phyloP scores from a whole-genome alignment of 768 basidiomycete genomes.

The Xanthoconium purpureum region DNA sequence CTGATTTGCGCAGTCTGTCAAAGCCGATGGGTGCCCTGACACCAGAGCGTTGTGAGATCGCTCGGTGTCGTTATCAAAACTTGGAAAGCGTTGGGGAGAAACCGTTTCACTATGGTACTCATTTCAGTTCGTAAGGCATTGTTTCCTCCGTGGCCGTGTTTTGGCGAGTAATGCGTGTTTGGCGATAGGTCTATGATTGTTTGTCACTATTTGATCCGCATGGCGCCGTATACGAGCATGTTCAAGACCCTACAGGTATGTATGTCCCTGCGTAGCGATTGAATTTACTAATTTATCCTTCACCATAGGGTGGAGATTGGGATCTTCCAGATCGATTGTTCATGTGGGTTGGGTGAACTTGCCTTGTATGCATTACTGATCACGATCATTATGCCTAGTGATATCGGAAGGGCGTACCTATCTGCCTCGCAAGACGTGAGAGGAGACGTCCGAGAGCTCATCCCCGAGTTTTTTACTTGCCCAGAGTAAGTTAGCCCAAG shows the following conservation, averaged over 20 bases:
- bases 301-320: slow-evolving; percentile 82
- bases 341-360: slow-evolving; percentile 40
- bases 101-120: slow-evolving; percentile 92
- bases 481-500: slow-evolving; percentile 55
- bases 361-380: slow-evolving; percentile 3
- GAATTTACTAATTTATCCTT: not conserved
- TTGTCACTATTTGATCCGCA: slow-evolving; percentile 87
- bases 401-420: slow-evolving; percentile 75
- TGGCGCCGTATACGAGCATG: slow-evolving; percentile 91
- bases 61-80: slow-evolving; percentile 69
- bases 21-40: slow-evolving; percentile 92
- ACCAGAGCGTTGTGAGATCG: slow-evolving; percentile 67
- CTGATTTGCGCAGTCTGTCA: slow-evolving; percentile 51
- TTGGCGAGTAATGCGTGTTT: not conserved
- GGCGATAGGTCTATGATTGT: slow-evolving; percentile 77
- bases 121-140: slow-evolving; percentile 67
- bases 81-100: slow-evolving; percentile 77
- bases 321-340: slow-evolving; percentile 89
- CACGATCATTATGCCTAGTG: slow-evolving; percentile 40
- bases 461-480: slow-evolving; percentile 84
- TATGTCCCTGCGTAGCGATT: not conserved
- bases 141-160: not conserved
- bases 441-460: slow-evolving; percentile 91
- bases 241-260: slow-evolving; percentile 81
- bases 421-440: slow-evolving; percentile 84